Evolutionary conservation across 179 eudicot genomes (phyloP).

Genomic region (Beta corolliflora): DNA sequence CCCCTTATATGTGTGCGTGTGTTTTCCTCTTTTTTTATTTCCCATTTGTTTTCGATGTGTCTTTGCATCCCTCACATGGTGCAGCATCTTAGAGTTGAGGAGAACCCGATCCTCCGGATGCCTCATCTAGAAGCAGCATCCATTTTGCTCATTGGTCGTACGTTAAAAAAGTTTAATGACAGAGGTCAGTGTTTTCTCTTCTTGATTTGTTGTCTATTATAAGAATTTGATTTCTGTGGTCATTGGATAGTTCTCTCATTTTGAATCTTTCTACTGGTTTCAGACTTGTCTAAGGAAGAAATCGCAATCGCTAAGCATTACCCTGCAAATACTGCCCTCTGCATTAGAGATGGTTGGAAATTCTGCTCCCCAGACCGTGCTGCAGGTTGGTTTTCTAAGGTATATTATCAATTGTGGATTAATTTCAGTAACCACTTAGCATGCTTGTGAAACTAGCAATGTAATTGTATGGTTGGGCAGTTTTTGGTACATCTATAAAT

Average conservation of each 20-base stretch:
- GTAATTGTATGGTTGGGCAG: not conserved
- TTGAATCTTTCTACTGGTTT: conserved; percentile 15
- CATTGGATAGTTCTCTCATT: conserved; percentile 9
- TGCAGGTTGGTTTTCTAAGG: conserved; percentile 56
- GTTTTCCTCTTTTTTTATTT: not conserved
- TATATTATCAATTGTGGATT: conserved; percentile 12
- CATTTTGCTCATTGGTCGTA: conserved; percentile 90
- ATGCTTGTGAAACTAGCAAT: not conserved
- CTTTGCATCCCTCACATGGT: conserved; percentile 18
- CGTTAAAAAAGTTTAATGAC: conserved; percentile 90
- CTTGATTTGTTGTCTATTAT: not conserved
- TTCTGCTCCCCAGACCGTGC: conserved; percentile 82
- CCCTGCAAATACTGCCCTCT: conserved; percentile 79
- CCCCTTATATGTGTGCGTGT: not conserved
- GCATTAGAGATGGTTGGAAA: conserved; percentile 95
- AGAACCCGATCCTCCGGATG: conserved; percentile 94
- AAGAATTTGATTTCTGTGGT: conserved; percentile 10
- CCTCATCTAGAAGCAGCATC: conserved; percentile 94
- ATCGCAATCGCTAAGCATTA: conserved; percentile 70
- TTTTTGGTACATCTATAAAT: not conserved
- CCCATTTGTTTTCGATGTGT: not conserved
- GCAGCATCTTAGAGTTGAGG: conserved; percentile 96
- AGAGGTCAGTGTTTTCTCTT: conserved; percentile 49
- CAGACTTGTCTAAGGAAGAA: conserved; percentile 83
- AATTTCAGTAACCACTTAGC: not conserved